Evolutionary conservation across 2,329 filamentous ascomycete genomes (phyloP), one percentile per base, ranked within the genome.

Genomic region (Hymenoscyphus albidus): DNA sequence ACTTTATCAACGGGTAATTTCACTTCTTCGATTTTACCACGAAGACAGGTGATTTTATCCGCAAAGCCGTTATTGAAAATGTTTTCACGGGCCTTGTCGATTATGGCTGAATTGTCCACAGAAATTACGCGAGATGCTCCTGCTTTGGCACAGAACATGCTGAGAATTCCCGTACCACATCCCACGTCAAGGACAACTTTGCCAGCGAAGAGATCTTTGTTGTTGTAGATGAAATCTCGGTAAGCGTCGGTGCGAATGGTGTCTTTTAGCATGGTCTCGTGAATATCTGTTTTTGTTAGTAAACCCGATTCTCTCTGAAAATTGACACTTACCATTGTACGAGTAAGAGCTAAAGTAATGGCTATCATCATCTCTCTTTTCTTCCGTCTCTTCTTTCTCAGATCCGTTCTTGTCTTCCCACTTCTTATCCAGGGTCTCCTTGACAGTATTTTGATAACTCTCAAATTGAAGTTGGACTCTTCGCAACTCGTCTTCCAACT

Each of bases 191-290:
- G 85, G 13, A 97, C 91, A 10, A 88, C 86, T 79, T 96, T 97
- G 72, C 87, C 91, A 39, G 88, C 86, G 78, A 97, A 97, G 3
- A 97, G 80, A 69, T 92, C 82, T 77, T 96, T 95, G 80, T 97
- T 92, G 70, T 88, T 86, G 79, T 97, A 97, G 73, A 97, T 93
- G 76, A 97, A 97, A 78, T 98, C 93, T 57, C 93, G 88, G 78
- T 98, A 98, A 2, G 92, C 89, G 72, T 97, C 91, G 12, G 93
- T 98, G 61, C 93, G 89, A 51, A 97, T 83, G 0, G 85, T 82
- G 74, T 98, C 93, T 76, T 97, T 96, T 67, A 98, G 84, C 93
- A 98, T 98, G 7, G 90, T 93, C 75, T 97, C 92, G 76, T 98
- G 93, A 63, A 98, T 97, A 64, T 92, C 91, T 90, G 55, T n/a